Evolutionary conservation across 1,284 basidiomycete genomes (phyloP).

Genomic region (Trametes hirsuta): DNA sequence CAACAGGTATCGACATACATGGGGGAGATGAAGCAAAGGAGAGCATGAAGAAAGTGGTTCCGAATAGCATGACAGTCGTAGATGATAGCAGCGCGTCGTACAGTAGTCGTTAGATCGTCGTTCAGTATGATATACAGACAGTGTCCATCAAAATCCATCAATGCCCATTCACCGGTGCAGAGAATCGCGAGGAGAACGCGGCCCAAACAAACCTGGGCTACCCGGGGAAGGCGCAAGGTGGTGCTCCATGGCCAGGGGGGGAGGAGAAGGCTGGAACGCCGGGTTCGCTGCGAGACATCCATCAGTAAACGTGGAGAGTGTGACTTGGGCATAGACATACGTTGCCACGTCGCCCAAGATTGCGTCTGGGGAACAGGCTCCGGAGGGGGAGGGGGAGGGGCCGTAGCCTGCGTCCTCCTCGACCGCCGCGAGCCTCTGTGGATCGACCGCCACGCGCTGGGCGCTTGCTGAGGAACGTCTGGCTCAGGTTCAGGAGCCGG

Average conservation of each 20-base stretch:
- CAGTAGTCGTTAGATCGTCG: constrained; percentile 12
- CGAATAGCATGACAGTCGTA: constrained; percentile 1
- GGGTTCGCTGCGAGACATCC: constrained; percentile 21
- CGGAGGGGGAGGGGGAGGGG: constrained; percentile 29
- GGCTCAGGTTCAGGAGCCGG: constrained; percentile 21
- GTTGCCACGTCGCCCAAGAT: constrained; percentile 72
- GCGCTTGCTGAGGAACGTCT: constrained; percentile 34
- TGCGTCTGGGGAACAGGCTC: constrained; percentile 28
- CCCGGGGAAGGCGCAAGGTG: constrained; percentile 55
- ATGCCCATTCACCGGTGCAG: constrained; percentile 16
- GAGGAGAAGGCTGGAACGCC: constrained; percentile 36
- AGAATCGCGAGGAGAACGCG: constrained; percentile 54
- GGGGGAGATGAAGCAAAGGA: constrained; percentile 11
- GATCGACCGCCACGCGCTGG: constrained; percentile 63
- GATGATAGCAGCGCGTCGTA: constrained; percentile 19
- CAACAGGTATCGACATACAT: constrained; percentile 9
- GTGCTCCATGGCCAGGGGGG: constrained; percentile 47
- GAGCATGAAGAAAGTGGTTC: constrained; percentile 5
- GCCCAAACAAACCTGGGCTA: constrained; percentile 68
- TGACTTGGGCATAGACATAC: constrained; percentile 43
- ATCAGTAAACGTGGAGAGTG: not conserved
- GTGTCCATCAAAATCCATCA: not conserved
- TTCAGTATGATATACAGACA: constrained; percentile 4
- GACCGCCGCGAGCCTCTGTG: constrained; percentile 35
- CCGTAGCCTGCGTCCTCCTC: constrained; percentile 29